phyloP scores from a whole-genome alignment of 768 basidiomycete species.

The Phaeolepiota aurea region DNA sequence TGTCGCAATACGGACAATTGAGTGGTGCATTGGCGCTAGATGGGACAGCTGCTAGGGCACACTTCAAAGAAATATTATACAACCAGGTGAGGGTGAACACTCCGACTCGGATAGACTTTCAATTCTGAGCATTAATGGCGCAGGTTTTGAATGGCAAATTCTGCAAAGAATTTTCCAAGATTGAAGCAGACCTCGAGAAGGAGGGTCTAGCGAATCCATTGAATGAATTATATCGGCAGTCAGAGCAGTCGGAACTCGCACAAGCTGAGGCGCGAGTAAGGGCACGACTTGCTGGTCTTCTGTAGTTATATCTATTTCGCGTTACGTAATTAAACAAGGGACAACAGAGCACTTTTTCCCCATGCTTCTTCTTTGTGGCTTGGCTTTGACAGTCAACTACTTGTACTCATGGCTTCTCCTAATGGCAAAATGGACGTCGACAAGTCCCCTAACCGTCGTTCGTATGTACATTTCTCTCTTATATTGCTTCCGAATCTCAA shows the following conservation, averaged over 20 bases:
- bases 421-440: constrained; percentile 61
- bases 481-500: constrained; percentile 3
- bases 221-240: constrained; percentile 40
- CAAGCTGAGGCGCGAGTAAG: constrained; percentile 56
- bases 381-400: neutral
- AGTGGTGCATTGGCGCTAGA: constrained; percentile 49
- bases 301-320: constrained; percentile 12
- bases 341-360: too few relatives aligned
- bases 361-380: neutral
- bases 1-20: constrained; percentile 57
- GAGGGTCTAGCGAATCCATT: constrained; percentile 47
- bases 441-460: constrained; percentile 48
- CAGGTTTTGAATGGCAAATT: constrained; percentile 57
- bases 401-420: neutral
- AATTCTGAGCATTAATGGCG: too few relatives aligned
- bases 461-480: constrained; percentile 31
- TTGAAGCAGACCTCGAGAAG: constrained; percentile 49
- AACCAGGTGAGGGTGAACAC: constrained; percentile 31
- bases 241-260: constrained; percentile 43
- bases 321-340: constrained; percentile 22
- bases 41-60: constrained; percentile 35
- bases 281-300: constrained; percentile 32
- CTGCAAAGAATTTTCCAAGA: constrained; percentile 41
- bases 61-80: constrained; percentile 52
- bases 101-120: neutral